Conservation (phyloP, 495 filamentous ascomycete species). For the Polyplosphaeria fusca region DNA sequence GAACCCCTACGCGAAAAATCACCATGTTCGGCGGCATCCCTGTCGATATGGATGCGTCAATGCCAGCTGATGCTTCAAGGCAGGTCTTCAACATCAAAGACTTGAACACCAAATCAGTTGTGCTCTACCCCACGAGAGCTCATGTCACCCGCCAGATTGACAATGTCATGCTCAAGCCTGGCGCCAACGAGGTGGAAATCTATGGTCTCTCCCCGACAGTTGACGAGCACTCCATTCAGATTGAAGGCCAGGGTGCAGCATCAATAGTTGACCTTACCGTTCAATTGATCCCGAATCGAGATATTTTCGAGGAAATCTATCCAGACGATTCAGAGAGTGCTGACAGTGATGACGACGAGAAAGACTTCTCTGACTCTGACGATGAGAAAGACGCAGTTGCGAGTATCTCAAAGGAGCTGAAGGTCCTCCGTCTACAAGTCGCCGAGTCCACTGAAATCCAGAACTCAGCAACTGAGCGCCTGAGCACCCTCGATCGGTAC, state of each 20-base stretch:
- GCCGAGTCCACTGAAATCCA: conserved; percentile 38
- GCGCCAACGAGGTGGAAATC: conserved; percentile 62
- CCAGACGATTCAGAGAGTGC: conserved; percentile 46
- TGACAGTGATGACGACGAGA: conserved; percentile 41
- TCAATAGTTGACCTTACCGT: conserved; percentile 66
- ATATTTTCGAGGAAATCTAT: conserved; percentile 57
- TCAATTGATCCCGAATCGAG: conserved; percentile 58
- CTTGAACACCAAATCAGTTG: conserved; percentile 58
- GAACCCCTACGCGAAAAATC: no score
- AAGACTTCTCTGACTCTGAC: conserved; percentile 37
- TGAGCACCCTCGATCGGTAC: conserved; percentile 23
- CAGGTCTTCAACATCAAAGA: conserved; percentile 47
- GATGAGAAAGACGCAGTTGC: conserved; percentile 32
- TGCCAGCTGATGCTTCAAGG: conserved; percentile 12
- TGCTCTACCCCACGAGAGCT: conserved; percentile 58
- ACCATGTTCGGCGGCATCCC: conserved; percentile 7
- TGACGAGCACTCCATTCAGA: conserved; percentile 66
- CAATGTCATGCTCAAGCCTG: conserved; percentile 56
- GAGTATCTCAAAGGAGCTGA: conserved; percentile 32
- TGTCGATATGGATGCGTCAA: background rate
- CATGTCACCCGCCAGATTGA: conserved; percentile 63
- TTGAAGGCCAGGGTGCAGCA: conserved; percentile 61
- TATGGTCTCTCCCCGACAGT: conserved; percentile 61
- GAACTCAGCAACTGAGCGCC: conserved; percentile 37
- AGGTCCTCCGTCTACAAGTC: conserved; percentile 28